Evolutionary conservation across 176 grass and related monocot genomes (phyloP), one percentile per base, ranked within the genome.

Genomic region (Zea luxurians): DNA sequence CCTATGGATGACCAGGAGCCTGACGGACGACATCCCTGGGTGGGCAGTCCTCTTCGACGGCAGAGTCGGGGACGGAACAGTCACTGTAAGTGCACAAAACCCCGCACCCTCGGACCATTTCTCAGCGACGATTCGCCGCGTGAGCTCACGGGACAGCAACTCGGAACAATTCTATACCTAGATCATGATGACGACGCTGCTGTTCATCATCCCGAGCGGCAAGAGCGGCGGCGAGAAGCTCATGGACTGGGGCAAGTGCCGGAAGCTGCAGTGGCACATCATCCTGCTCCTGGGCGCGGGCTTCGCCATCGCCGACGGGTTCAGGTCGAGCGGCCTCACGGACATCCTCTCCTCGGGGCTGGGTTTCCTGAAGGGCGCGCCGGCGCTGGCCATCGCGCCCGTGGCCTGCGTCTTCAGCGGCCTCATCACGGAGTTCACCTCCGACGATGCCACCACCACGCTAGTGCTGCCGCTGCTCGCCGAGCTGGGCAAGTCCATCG

Each of bases 211-310:
- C 81, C 93, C 93, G 46, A 89, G 71, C 83, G 88, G 89, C 73
- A 93, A 97, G 77, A 79, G 71, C 13, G 54, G 83, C 35, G 90
- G 93, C 2, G 90, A 97, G 87, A 97, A 87, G 86, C 81, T 97
- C 64, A 97, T 97, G 93, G 93, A 97, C 85, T 93, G 90, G 90
- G 82, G 65, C 75, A 97, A 97, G 83, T 97, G 93, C 88, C 88
- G 92, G 81, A 83, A 87, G 83, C 83, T 93, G 15, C 93, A 80
- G 37, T 97, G 93, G 90, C 89, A 89, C 83, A 93, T 97, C 70
- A 72, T 97, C 74, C 88, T 97, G 13, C 88, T 97, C 64, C 93
- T 97, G 37, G 90, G 93, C 42, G 93, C 93, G 0, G 93, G 93
- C 20, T 97, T 97, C 52, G 93, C 90, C 13, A 97, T 93, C 53